These are phyloP conservation scores for Zhuliangozyma parablackwelliae DNA, from an alignment of 1,139 yeast species.

Conservation along the genomic window DNA sequence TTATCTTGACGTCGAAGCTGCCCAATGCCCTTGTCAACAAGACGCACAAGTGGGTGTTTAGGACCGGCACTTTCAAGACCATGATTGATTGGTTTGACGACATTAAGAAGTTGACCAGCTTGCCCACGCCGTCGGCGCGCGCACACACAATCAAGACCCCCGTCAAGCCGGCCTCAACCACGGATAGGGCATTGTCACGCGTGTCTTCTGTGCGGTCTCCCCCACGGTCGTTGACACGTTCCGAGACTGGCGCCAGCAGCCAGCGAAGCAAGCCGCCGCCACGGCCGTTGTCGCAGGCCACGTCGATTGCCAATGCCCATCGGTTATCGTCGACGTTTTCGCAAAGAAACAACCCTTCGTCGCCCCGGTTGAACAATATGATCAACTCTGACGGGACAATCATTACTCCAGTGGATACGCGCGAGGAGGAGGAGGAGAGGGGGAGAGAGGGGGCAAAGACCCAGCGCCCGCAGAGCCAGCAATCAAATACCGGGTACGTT, in stretches of 20 bases:
- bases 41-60: conserved; percentile 90
- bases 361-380: conserved; percentile 35
- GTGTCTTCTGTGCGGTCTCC: too few species aligned
- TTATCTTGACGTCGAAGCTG: conserved; percentile 68
- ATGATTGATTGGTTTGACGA: conserved; percentile 87
- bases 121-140: conserved; percentile 55
- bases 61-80: conserved; percentile 71
- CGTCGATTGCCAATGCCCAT: conserved; percentile 22
- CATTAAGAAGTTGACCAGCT: conserved; percentile 57
- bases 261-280: conserved; percentile 1
- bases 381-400: conserved; percentile 48
- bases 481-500: not conserved
- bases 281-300: conserved; percentile 22
- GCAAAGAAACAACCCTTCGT: conserved; percentile 26
- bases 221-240: not conserved
- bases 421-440: conserved; percentile 11
- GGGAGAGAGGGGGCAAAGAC: not conserved
- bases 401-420: conserved; percentile 39
- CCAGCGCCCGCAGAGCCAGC: conserved; percentile 9
- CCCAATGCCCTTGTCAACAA: conserved; percentile 65
- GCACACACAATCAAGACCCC: conserved; percentile 16
- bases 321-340: conserved; percentile 38
- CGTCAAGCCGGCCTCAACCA: conserved; percentile 5
- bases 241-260: conserved; percentile 1
- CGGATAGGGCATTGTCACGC: conserved; percentile 4